A percentile compares a stretch with the other conserved stretches of the same genome.
phyloP scores from a whole-genome alignment of 2,329 filamentous ascomycete genomes.

The Colletotrichum filicis region DNA sequence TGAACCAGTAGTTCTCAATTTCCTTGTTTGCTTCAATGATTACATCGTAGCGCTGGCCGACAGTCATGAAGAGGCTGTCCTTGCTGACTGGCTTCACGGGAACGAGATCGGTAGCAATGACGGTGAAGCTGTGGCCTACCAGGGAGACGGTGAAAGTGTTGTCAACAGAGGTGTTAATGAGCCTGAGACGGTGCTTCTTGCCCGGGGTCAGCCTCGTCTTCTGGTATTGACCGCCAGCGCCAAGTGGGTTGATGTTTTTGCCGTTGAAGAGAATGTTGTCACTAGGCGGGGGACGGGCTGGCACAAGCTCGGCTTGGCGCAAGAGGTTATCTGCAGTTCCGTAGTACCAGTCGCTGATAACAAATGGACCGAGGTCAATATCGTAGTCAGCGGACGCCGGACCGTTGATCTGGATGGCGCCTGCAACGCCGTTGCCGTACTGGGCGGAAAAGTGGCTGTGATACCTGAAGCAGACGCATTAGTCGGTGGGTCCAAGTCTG shows the following conservation, averaged over 20 bases:
- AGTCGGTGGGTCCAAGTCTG: background rate
- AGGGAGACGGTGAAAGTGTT: conserved; percentile 62
- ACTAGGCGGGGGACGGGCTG: conserved; percentile 37
- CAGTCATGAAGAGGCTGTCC: conserved; percentile 59
- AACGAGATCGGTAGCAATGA: conserved; percentile 66
- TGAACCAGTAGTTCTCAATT: conserved; percentile 55
- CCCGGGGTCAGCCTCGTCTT: conserved; percentile 49
- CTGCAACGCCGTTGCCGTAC: conserved; percentile 63
- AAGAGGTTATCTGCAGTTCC: conserved; percentile 43
- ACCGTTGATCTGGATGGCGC: conserved; percentile 61
- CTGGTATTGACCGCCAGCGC: conserved; percentile 43
- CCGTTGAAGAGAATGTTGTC: conserved; percentile 58
- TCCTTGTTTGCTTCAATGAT: conserved; percentile 49
- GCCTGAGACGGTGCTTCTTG: conserved; percentile 59
- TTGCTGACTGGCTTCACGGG: conserved; percentile 61
- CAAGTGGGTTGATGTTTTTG: conserved; percentile 45
- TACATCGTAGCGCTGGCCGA: conserved; percentile 56
- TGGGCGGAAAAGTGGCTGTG: conserved; percentile 63
- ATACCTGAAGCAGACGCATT: conserved; percentile 48
- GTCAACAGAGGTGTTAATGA: conserved; percentile 63
- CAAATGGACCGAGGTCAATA: conserved; percentile 66
- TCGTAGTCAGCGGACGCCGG: conserved; percentile 62
- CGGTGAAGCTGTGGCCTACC: conserved; percentile 61
- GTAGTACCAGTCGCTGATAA: conserved; percentile 65
- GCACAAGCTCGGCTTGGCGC: conserved; percentile 38